Percentiles rank a stretch among this genome's conserved stretches.
Evolutionary conservation across 768 basidiomycete species (phyloP).

Genomic region (Gloeostereum incarnatum): DNA sequence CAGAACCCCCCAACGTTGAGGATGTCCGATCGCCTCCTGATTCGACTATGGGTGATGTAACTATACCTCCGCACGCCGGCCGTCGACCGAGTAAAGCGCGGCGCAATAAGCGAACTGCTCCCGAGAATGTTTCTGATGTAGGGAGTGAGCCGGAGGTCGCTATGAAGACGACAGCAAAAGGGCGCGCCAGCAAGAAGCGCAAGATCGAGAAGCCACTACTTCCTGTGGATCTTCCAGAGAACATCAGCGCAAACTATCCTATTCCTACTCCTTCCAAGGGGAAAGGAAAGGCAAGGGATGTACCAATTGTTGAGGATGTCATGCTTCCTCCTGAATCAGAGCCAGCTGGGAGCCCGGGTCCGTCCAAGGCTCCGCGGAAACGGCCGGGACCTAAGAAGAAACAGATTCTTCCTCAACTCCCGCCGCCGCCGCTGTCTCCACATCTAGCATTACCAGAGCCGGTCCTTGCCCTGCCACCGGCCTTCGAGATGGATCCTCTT

Average conservation of each 20-base stretch:
- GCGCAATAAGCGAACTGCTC: constrained; percentile 42
- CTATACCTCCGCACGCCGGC: neutral
- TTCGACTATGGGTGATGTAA: constrained; percentile 1
- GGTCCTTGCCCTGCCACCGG: constrained; percentile 36
- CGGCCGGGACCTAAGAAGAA: constrained; percentile 51
- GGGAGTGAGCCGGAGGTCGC: constrained; percentile 49
- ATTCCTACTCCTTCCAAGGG: neutral
- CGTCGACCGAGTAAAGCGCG: constrained; percentile 12
- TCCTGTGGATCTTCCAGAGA: constrained; percentile 11
- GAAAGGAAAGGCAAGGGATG: constrained; percentile 6
- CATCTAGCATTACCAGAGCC: too few relatives aligned
- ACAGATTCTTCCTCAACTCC: neutral
- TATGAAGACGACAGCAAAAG: constrained; percentile 21
- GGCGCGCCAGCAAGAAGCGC: constrained; percentile 50
- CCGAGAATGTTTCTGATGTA: constrained; percentile 42
- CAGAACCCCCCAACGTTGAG: neutral
- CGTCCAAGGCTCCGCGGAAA: constrained; percentile 45
- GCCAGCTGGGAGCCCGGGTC: constrained; percentile 24
- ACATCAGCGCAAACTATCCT: neutral
- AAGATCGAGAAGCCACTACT: constrained; percentile 38
- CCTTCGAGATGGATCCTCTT: constrained; percentile 39
- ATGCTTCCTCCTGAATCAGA: too few relatives aligned
- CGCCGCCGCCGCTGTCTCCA: neutral
- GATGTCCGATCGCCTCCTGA: neutral
- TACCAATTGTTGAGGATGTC: too few relatives aligned